These are phyloP conservation scores for Rugonectria rugulosa DNA, from an alignment of 2,329 filamentous ascomycete genomes.

Conservation along the genomic window DNA sequence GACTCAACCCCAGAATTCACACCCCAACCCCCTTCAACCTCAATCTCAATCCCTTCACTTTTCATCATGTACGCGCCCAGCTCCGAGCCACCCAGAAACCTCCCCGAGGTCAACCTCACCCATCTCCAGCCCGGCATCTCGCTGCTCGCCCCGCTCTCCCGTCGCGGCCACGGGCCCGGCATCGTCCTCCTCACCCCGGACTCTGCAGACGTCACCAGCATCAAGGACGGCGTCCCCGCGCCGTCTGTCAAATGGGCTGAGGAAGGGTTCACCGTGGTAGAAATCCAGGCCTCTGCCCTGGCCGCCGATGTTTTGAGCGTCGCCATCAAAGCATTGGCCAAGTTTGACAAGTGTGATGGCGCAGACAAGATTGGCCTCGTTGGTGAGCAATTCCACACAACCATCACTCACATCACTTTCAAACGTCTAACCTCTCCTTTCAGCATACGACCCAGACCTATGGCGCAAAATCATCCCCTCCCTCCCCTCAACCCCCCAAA, in stretches of 20 bases:
- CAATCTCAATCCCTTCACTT: background rate
- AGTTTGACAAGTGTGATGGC: slow-evolving; percentile 43
- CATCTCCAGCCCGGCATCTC: slow-evolving; percentile 29
- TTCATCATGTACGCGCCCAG: slow-evolving; percentile 37
- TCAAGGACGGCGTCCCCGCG: slow-evolving; percentile 53
- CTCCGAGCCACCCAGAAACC: slow-evolving; percentile 35
- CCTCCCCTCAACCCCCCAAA: slow-evolving; percentile 30
- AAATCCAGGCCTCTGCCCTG: slow-evolving; percentile 51
- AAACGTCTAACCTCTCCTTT: background rate
- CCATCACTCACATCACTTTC: background rate
- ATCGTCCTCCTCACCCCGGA: slow-evolving; percentile 42
- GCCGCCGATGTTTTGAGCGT: slow-evolving; percentile 18
- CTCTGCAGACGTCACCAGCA: slow-evolving; percentile 29
- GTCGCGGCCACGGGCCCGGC: slow-evolving; percentile 47
- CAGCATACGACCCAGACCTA: slow-evolving; percentile 27
- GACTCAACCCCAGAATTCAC: too few species aligned
- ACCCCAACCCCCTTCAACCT: too few species aligned
- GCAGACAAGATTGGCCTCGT: slow-evolving; percentile 50
- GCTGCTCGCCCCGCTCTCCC: slow-evolving; percentile 44
- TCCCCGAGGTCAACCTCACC: slow-evolving; percentile 32
- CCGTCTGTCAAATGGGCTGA: slow-evolving; percentile 74
- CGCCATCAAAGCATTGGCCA: slow-evolving; percentile 30
- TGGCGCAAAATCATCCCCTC: slow-evolving; percentile 34
- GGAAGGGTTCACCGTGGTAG: slow-evolving; percentile 70
- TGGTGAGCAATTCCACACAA: slow-evolving; percentile 34